Conservation (phyloP, 257 asterid species). For the Jacaranda mimosifolia region DNA sequence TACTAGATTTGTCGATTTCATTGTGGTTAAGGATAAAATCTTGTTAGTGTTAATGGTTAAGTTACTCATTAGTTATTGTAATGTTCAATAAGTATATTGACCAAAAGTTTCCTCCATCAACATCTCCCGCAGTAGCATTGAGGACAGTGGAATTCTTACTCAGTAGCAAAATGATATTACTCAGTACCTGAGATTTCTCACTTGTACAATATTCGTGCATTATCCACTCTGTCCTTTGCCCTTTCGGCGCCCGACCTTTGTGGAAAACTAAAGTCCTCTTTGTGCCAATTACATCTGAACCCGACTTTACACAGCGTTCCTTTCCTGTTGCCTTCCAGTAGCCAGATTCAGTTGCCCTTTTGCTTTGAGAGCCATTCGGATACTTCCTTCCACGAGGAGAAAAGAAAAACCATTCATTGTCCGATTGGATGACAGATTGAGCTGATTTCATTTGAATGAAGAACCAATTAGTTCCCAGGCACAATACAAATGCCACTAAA, state of each 20-base stretch:
- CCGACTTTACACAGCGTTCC: constrained; percentile 75
- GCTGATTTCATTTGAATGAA: constrained; percentile 50
- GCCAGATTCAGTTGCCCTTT: constrained; percentile 79
- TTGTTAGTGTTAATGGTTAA: not conserved
- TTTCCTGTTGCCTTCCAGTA: constrained; percentile 98
- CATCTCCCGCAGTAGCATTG: not conserved
- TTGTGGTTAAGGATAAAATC: not conserved
- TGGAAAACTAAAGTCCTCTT: constrained; percentile 91
- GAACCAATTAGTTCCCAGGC: constrained; percentile 32
- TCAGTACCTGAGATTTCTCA: constrained; percentile 62
- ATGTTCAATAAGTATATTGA: too few relatives aligned
- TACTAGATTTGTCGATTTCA: not conserved
- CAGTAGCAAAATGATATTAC: not conserved
- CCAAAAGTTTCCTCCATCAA: not conserved
- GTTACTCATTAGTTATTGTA: too few relatives aligned
- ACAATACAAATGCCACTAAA: too few relatives aligned
- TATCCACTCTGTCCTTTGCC: constrained; percentile 92
- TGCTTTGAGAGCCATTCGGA: constrained; percentile 88
- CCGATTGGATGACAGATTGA: constrained; percentile 67
- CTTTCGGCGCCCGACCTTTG: constrained; percentile 86
- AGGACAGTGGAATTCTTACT: not conserved
- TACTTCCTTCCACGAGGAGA: constrained; percentile 88
- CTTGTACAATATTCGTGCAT: constrained; percentile 84
- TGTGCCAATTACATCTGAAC: constrained; percentile 70
- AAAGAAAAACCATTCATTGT: constrained; percentile 92